A percentile compares a stretch with the other conserved stretches of the same genome.
phyloP scores from a whole-genome alignment of 2,329 filamentous ascomycete species.

The Camillea tinctor region DNA sequence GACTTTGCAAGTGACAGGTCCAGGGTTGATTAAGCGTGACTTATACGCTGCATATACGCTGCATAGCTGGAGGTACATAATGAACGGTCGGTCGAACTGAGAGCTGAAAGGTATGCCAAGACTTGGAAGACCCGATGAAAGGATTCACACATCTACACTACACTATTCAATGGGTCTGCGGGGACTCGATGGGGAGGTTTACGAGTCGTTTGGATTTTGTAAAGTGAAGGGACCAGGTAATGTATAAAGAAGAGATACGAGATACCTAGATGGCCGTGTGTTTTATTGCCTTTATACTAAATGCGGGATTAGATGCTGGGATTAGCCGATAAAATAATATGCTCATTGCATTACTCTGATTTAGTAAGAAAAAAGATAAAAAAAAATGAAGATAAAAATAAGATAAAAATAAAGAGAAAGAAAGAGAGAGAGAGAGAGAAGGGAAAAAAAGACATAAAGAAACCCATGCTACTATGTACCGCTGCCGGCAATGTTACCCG shows the following conservation, averaged over 20 bases:
- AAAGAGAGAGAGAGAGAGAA: no score
- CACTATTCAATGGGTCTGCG: not conserved
- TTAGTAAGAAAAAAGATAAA: no score
- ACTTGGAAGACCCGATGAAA: not conserved
- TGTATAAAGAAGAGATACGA: no score
- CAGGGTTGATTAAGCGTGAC: no score
- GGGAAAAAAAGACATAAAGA: not conserved
- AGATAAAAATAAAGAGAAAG: not conserved
- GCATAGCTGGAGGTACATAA: not conserved
- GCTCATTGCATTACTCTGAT: not conserved
- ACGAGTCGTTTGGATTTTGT: not conserved
- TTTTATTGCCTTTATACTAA: no score
- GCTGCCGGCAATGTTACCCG: not conserved
- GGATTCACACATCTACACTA: not conserved
- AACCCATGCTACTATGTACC: no score
- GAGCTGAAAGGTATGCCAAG: not conserved
- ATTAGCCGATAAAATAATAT: not conserved
- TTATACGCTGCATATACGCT: no score
- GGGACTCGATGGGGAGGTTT: not conserved
- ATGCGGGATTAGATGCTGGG: not conserved
- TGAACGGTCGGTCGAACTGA: not conserved
- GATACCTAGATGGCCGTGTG: no score
- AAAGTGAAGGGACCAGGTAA: not conserved
- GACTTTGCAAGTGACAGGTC: no score
- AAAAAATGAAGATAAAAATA: no score